Conservation (phyloP, 768 basidiomycete genomes). For the Clitopilus hobsonii region DNA sequence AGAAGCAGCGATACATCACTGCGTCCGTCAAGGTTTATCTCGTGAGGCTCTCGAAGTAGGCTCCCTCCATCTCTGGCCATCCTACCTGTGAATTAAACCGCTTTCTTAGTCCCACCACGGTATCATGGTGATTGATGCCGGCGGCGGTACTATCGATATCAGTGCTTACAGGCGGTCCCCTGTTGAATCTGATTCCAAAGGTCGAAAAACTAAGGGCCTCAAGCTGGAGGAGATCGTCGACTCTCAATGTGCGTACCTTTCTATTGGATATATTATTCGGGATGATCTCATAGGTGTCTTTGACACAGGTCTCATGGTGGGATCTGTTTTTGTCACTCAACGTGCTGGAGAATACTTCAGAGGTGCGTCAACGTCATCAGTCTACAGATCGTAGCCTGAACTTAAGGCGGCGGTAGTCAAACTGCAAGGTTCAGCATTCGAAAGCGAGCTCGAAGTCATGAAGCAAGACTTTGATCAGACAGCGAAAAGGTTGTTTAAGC, state of each 20-base stretch:
- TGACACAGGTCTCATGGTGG: conserved; percentile 40
- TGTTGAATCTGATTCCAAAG: conserved; percentile 6
- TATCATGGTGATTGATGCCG: conserved; percentile 52
- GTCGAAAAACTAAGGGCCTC: conserved; percentile 8
- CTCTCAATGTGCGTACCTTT: conserved; percentile 27
- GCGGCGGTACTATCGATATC: conserved; percentile 58
- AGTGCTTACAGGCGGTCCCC: conserved; percentile 35
- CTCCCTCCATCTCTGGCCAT: neutral
- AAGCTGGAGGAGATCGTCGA: conserved; percentile 43
- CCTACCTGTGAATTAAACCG: neutral
- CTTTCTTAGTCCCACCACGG: conserved; percentile 36
- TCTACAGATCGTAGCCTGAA: too few relatives aligned
- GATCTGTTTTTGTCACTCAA: conserved; percentile 43
- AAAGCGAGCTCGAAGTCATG: conserved; percentile 37
- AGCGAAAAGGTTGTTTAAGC: conserved; percentile 38
- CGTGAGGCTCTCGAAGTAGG: conserved; percentile 27
- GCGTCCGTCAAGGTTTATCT: conserved; percentile 34
- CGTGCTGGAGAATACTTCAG: conserved; percentile 19
- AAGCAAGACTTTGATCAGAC: conserved; percentile 40
- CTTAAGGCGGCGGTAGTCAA: too few relatives aligned
- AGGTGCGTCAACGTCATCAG: neutral
- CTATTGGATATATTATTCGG: neutral
- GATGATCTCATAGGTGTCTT: neutral
- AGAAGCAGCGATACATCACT: conserved; percentile 54
- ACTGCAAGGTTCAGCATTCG: conserved; percentile 33